These are phyloP conservation scores for Podospora comata DNA, from an alignment of 495 filamentous ascomycete genomes.

Conservation along the genomic window DNA sequence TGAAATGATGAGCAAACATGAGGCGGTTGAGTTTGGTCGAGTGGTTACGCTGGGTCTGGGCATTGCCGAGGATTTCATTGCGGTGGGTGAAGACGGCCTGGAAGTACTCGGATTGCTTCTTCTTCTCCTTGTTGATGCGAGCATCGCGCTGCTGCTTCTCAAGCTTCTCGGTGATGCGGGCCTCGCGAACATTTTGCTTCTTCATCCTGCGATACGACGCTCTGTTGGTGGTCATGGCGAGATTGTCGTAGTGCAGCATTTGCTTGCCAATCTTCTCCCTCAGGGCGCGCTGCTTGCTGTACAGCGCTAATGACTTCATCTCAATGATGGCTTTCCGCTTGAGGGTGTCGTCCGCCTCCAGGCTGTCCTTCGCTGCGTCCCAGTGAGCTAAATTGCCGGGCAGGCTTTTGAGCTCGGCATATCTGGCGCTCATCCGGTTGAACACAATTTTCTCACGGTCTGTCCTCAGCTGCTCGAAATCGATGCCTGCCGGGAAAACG, in stretches of 20 bases:
- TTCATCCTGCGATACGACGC: conserved; percentile 87
- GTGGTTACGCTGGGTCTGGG: conserved; percentile 50
- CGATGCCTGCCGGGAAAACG: conserved; percentile 83
- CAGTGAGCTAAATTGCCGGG: conserved; percentile 79
- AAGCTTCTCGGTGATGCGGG: conserved; percentile 93
- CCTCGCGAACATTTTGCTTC: conserved; percentile 94
- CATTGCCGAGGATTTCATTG: conserved; percentile 41
- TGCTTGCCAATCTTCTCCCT: conserved; percentile 81
- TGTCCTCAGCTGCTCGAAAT: conserved; percentile 74
- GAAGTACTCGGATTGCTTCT: conserved; percentile 90
- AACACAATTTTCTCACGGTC: conserved; percentile 84
- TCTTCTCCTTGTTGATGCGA: conserved; percentile 88
- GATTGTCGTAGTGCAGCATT: conserved; percentile 89
- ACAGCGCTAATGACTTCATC: conserved; percentile 77
- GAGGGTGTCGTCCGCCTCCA: conserved; percentile 72
- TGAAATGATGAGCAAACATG: conserved; percentile 84
- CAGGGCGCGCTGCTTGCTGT: conserved; percentile 79
- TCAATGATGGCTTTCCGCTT: conserved; percentile 91
- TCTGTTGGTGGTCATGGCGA: conserved; percentile 92
- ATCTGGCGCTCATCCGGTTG: conserved; percentile 81
- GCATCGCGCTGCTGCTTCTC: conserved; percentile 98
- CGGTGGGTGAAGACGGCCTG: conserved; percentile 62
- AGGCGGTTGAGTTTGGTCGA: conserved; percentile 80
- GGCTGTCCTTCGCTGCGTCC: conserved; percentile 69
- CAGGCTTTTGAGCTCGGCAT: conserved; percentile 74